These are phyloP conservation scores for Cutaneotrichosporon mucoides DNA, from an alignment of 1,284 basidiomycete genomes.

Conservation along the genomic window DNA sequence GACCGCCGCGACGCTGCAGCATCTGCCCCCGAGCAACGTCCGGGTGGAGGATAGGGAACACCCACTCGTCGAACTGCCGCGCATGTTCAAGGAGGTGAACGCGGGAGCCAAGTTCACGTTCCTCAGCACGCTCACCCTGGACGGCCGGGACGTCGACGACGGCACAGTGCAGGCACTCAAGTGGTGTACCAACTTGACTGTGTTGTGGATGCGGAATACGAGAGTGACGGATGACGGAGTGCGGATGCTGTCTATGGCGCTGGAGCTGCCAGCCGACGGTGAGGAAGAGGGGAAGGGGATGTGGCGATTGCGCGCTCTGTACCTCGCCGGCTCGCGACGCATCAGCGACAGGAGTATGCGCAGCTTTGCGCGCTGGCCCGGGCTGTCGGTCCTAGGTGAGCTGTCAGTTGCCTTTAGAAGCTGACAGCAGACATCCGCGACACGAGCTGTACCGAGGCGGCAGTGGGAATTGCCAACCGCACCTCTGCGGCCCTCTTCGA, in stretches of 20 bases:
- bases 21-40: constrained; percentile 20
- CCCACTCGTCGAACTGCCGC: constrained; percentile 30
- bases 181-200: constrained; percentile 34
- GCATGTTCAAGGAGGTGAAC: constrained; percentile 17
- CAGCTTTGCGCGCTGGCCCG: constrained; percentile 35
- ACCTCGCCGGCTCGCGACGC: constrained; percentile 19
- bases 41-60: constrained; percentile 20
- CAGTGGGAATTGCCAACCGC: constrained; percentile 31
- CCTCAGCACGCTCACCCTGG: constrained; percentile 37
- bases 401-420: neutral
- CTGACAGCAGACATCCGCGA: constrained; percentile 32
- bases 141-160: constrained; percentile 31
- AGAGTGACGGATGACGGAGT: constrained; percentile 33
- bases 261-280: constrained; percentile 11
- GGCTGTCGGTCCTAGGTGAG: constrained; percentile 36
- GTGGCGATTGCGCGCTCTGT: constrained; percentile 32
- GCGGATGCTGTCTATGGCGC: constrained; percentile 25
- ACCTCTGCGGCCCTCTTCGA: constrained; percentile 20
- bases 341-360: constrained; percentile 32
- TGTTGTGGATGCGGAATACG: constrained; percentile 33
- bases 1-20: constrained; percentile 10
- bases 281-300: constrained; percentile 19
- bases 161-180: constrained; percentile 24
- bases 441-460: constrained; percentile 33
- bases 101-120: constrained; percentile 12